phyloP scores from a whole-genome alignment of 768 basidiomycete species.

The Trametes coccinea region DNA sequence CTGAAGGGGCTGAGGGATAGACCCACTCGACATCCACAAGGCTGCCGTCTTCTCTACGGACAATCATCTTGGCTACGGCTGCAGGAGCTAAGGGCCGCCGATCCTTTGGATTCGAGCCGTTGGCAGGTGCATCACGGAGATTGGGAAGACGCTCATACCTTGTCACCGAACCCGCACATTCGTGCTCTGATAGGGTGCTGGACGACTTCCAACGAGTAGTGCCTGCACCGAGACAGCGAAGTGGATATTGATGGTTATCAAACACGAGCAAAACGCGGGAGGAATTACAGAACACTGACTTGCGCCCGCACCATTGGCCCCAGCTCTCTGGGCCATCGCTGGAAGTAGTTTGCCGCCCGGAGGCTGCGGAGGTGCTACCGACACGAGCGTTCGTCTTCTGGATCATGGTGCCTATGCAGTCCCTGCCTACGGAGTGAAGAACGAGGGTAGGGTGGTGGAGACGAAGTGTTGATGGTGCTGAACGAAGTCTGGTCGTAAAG shows the following conservation, averaged over 20 bases:
- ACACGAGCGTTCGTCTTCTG: conserved; percentile 59
- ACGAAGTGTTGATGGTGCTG: conserved; percentile 12
- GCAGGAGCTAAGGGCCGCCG: conserved; percentile 91
- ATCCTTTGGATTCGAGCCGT: conserved; percentile 54
- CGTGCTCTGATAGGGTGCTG: conserved; percentile 90
- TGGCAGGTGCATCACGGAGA: conserved; percentile 16
- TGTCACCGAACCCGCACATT: conserved; percentile 97
- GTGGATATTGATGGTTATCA: conserved; percentile 7
- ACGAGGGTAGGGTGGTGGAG: conserved; percentile 12
- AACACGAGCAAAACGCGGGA: background rate
- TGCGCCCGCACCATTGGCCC: conserved; percentile 70
- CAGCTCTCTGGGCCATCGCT: conserved; percentile 56
- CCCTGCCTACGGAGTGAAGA: conserved; percentile 1
- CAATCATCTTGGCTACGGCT: conserved; percentile 82
- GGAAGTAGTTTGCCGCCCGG: conserved; percentile 27
- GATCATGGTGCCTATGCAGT: conserved; percentile 48
- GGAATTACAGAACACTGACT: conserved; percentile 41
- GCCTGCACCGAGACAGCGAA: conserved; percentile 42
- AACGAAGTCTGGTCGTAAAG: conserved; percentile 17
- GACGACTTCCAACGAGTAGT: conserved; percentile 81
- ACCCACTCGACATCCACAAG: conserved; percentile 77
- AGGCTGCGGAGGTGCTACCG: conserved; percentile 30
- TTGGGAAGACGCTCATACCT: conserved; percentile 49
- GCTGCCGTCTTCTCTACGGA: conserved; percentile 64
- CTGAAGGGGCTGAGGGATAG: background rate